A percentile compares a stretch with the other conserved stretches of the same genome.
These are phyloP conservation scores for Gossypium ekmanianum DNA, from an alignment of 345 rosid species.

Conservation along the genomic window DNA sequence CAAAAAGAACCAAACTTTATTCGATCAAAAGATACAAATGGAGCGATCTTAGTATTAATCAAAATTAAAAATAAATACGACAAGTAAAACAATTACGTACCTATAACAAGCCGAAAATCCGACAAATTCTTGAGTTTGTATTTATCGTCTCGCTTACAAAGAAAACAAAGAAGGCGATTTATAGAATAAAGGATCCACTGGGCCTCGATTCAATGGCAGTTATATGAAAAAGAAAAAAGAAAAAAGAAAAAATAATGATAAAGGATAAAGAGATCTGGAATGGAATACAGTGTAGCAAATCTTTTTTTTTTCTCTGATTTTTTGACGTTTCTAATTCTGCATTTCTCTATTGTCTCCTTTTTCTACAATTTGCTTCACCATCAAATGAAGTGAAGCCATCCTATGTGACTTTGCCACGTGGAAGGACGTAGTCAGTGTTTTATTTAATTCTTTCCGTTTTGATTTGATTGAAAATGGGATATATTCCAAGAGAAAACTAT, in stretches of 20 bases:
- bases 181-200: neutral
- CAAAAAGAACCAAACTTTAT: neutral
- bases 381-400: too few relatives aligned
- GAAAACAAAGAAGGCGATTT: neutral
- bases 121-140: neutral
- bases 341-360: too few relatives aligned
- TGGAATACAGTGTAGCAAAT: neutral
- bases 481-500: too few relatives aligned
- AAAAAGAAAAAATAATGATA: neutral
- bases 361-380: too few relatives aligned
- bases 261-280: neutral
- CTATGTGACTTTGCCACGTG: too few relatives aligned
- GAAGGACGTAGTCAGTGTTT: too few relatives aligned
- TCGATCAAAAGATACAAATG: neutral
- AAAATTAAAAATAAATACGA: neutral
- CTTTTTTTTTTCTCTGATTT: too few relatives aligned
- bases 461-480: too few relatives aligned
- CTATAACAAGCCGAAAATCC: constrained; percentile 1
- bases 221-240: neutral
- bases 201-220: neutral
- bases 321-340: too few relatives aligned
- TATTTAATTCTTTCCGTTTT: too few relatives aligned
- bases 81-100: neutral
- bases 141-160: neutral
- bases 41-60: neutral